Evolutionary conservation across 2,329 filamentous ascomycete genomes (phyloP).

Genomic region (Aspergillus fumigatiaffinis): DNA sequence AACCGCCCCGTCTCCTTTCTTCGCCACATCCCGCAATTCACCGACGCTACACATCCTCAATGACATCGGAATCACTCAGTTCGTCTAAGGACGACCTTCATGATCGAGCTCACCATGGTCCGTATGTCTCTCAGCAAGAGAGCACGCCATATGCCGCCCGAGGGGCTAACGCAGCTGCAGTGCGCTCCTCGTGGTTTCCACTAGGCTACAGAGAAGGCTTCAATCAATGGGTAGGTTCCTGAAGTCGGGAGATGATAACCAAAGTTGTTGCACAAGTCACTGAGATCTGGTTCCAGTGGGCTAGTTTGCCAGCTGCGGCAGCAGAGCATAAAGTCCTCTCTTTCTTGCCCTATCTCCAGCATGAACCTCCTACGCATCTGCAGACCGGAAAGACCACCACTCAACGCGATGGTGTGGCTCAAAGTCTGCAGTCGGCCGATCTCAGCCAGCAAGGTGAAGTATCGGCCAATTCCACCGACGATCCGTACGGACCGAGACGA

Average conservation of each 20-base stretch:
- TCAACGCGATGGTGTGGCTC: constrained; percentile 21
- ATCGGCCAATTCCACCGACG: constrained; percentile 49
- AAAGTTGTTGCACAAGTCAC: constrained; percentile 13
- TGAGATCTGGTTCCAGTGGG: constrained; percentile 61
- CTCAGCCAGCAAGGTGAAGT: constrained; percentile 42
- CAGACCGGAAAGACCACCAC: constrained; percentile 52
- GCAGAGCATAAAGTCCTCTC: constrained; percentile 87
- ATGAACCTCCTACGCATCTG: constrained; percentile 62
- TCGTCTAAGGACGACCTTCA: constrained; percentile 26
- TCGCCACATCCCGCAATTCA: constrained; percentile 11
- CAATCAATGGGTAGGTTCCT: constrained; percentile 73
- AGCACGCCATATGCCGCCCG: constrained; percentile 30
- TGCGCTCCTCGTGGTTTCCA: constrained; percentile 62
- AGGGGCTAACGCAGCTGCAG: constrained; percentile 26
- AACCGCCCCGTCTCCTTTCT: constrained; percentile 10
- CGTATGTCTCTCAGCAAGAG: constrained; percentile 15
- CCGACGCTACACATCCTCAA: constrained; percentile 24
- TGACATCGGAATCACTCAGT: constrained; percentile 36
- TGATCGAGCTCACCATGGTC: constrained; percentile 15
- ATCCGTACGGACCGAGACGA: constrained; percentile 78
- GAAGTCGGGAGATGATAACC: constrained; percentile 1
- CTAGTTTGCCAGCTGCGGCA: constrained; percentile 70
- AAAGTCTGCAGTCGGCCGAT: constrained; percentile 34
- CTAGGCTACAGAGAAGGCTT: constrained; percentile 88
- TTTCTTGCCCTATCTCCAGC: constrained; percentile 75